Percentiles rank a stretch among this genome's conserved stretches.
phyloP scores from a whole-genome alignment of 129 eudicot species.

The Helianthus annuus region DNA sequence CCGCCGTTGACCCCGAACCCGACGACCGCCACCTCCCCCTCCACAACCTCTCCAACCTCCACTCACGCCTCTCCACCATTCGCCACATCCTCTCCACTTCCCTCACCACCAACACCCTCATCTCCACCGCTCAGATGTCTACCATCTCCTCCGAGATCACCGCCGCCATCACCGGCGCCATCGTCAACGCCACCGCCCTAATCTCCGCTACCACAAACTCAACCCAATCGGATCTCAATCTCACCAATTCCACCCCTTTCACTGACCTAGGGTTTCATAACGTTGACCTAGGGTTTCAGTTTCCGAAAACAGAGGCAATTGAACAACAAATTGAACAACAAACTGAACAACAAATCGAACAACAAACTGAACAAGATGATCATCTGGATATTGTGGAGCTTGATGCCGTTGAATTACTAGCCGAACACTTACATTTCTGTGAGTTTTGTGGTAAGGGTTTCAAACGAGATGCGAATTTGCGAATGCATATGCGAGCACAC shows the following conservation, averaged over 20 bases:
- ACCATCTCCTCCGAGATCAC: conserved; percentile 58
- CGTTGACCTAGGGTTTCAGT: conserved; percentile 20
- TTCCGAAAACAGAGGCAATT: conserved; percentile 26
- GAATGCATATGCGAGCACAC: conserved; percentile 98
- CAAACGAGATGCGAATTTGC: conserved; percentile 88
- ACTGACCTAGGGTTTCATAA: neutral
- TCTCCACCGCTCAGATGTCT: conserved; percentile 43
- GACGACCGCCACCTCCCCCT: conserved; percentile 42
- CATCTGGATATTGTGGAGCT: conserved; percentile 66
- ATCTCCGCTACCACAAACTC: conserved; percentile 30
- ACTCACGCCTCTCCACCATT: conserved; percentile 56
- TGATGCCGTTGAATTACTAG: conserved; percentile 72
- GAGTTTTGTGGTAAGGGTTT: conserved; percentile 90
- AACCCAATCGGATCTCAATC: conserved; percentile 13
- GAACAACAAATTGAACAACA: conserved; percentile 13
- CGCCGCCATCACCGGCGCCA: conserved; percentile 63
- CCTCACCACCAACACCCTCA: conserved; percentile 49
- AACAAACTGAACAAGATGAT: conserved; percentile 12
- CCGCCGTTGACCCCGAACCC: conserved; percentile 18
- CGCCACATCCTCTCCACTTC: conserved; percentile 58
- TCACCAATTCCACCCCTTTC: neutral
- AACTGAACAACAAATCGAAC: conserved; percentile 16
- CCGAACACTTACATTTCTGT: conserved; percentile 83
- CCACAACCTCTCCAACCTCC: conserved; percentile 57
- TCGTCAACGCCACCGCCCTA: conserved; percentile 77